Evolutionary conservation across 176 grass and related monocot genomes (phyloP).

Genomic region (Eleusine coracana): DNA sequence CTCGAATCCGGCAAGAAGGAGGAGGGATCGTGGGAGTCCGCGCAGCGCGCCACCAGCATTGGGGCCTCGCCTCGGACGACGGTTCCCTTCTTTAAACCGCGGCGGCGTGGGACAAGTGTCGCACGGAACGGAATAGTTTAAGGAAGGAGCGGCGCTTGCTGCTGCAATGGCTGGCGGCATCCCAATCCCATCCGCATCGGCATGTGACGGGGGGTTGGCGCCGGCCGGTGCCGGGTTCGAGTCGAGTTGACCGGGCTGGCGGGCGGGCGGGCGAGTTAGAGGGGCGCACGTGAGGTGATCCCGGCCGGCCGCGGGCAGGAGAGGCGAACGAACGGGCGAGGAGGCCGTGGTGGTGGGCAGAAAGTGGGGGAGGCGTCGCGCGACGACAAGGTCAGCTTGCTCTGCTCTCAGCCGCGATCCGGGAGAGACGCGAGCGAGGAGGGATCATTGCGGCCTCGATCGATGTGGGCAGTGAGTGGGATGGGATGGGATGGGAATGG

Average conservation of each 20-base stretch:
- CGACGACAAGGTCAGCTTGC: not conserved
- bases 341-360: not conserved
- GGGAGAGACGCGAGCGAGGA: not conserved
- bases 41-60: constrained; percentile 34
- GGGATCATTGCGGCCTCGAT: not conserved
- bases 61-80: not conserved
- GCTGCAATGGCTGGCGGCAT: constrained; percentile 5
- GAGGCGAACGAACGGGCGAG: not conserved
- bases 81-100: constrained; percentile 38
- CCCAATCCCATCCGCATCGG: constrained; percentile 37
- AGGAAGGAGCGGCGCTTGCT: not conserved
- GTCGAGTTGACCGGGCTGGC: constrained; percentile 48
- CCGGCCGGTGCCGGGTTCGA: constrained; percentile 1
- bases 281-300: constrained; percentile 36
- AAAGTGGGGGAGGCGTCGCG: not conserved
- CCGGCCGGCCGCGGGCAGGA: not conserved
- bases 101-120: constrained; percentile 28
- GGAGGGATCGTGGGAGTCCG: not conserved
- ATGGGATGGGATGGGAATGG: not conserved
- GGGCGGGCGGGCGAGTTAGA: constrained; percentile 27
- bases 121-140: constrained; percentile 32
- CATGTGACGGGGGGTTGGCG: not conserved
- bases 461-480: not conserved
- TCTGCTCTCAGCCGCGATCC: not conserved
- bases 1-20: constrained; percentile 31